Percentiles rank a stretch among this genome's conserved stretches.
Conservation (phyloP, 208 protist genomes). For the Strigomonas oncopelti region DNA sequence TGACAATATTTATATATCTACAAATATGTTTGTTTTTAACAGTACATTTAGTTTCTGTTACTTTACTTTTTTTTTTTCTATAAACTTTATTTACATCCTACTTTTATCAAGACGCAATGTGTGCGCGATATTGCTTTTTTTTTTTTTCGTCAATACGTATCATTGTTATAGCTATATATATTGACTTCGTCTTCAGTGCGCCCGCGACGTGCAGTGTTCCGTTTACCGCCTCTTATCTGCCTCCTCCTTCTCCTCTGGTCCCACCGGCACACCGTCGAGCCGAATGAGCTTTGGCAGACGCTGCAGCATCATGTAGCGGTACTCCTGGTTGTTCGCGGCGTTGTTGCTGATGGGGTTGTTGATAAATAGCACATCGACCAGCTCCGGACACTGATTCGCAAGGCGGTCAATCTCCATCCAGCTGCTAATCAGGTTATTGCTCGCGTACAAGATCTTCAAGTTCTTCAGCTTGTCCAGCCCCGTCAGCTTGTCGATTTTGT, state of each 20-base stretch:
- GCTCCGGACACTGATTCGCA: constrained; percentile 88
- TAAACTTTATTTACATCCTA: constrained; percentile 3
- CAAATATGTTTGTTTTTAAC: neutral
- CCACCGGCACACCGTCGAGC: constrained; percentile 85
- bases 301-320: constrained; percentile 84
- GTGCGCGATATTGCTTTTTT: too few relatives aligned
- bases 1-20: neutral
- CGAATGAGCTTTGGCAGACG: constrained; percentile 82
- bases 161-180: neutral
- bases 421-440: constrained; percentile 93
- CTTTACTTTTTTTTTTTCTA: constrained; percentile 15
- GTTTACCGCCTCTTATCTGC: constrained; percentile 76
- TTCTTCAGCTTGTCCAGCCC: constrained; percentile 92
- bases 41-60: neutral
- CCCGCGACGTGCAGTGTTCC: neutral
- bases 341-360: constrained; percentile 90
- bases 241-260: constrained; percentile 89
- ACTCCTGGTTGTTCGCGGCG: constrained; percentile 71
- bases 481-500: constrained; percentile 93
- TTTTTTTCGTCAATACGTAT: too few relatives aligned
- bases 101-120: neutral
- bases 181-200: neutral
- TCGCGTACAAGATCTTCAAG: constrained; percentile 90
- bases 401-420: constrained; percentile 93
- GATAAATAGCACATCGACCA: constrained; percentile 90